Evolutionary conservation across 2,329 filamentous ascomycete genomes (phyloP), one percentile per base, ranked within the genome.

Genomic region (Ophiosphaerella narmari): DNA sequence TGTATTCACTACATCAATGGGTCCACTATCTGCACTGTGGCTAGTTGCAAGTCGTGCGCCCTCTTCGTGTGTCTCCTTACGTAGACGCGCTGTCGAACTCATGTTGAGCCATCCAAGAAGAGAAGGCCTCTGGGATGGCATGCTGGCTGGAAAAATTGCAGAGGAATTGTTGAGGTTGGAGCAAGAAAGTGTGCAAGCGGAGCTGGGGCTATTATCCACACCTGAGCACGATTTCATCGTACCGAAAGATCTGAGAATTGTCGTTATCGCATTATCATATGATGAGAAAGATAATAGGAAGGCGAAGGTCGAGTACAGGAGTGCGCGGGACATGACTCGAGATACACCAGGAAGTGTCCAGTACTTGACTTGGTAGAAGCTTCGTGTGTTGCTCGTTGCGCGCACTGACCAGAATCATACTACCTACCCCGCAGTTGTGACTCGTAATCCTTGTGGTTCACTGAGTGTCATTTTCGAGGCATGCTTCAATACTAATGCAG

Each of bases 131-230:
- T 66, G 76, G 72, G 37, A 78, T 82, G 62, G 86, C 82, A 1
- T 89, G 78, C 65, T 90, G 82, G 86, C 84, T 83, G 71, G 67
- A 0, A 50, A 59, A 18, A 58, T 72, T 23, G 69, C 66, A 2
- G 55, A 50, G 41, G 61, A 64, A 41, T 52, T 56, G 5, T 54
- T 70, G 50, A 48, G 36, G 18, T 29, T 71, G 14, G 69, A 72
- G 42, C 63, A 72, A 49, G 54, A 54, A 34, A 60, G 55, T 16
- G 40, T 55, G 12, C 46, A 62, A 26, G 55, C 47, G 8, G 54
- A 57, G 26, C 21, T 55, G 35, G 55, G 57, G 7, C 12, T 49
- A 21, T 12, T 33, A 2, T 18, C 42, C 4, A 34, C 14, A n/a
- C 16, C 46, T 4, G 11, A n/a, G 7, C 41, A 29, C 5, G 50